Conservation (phyloP, 257 asterid species). For the Thymus mandschuricus region DNA sequence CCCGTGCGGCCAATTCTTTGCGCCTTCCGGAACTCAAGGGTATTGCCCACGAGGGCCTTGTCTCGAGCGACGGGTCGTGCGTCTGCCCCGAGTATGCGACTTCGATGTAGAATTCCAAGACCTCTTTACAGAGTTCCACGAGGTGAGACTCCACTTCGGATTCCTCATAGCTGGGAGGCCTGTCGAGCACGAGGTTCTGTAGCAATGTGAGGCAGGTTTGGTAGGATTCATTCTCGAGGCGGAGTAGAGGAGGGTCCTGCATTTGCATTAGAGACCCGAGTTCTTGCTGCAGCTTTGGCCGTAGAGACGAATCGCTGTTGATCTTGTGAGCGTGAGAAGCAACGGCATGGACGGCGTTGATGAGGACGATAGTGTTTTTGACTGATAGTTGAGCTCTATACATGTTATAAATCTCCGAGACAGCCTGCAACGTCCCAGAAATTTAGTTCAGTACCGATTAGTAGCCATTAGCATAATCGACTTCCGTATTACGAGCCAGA, state of each 20-base stretch:
- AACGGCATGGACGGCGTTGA: constrained; percentile 76
- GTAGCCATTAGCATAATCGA: constrained; percentile 1
- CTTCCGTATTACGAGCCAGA: not conserved
- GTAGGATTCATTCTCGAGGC: constrained; percentile 94
- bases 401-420: constrained; percentile 89
- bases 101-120: constrained; percentile 73
- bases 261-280: constrained; percentile 77
- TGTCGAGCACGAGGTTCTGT: constrained; percentile 73
- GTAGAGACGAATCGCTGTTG: constrained; percentile 60
- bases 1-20: constrained; percentile 90
- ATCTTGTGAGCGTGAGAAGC: constrained; percentile 85
- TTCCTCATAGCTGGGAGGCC: constrained; percentile 58
- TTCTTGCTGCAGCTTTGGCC: constrained; percentile 77
- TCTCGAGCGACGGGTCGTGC: constrained; percentile 43
- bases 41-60: constrained; percentile 59
- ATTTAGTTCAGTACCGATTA: not conserved
- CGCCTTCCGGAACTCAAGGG: constrained; percentile 86
- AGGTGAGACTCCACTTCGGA: constrained; percentile 77
- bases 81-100: constrained; percentile 51
- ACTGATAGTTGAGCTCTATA: constrained; percentile 69
- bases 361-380: constrained; percentile 65
- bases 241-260: constrained; percentile 99
- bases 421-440: constrained; percentile 70
- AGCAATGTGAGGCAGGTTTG: constrained; percentile 85
- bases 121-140: constrained; percentile 80